Evolutionary conservation across 225 moss, liverwort and hornwort species (phyloP).

Genomic region (Pseudisothecium myosuroides): DNA sequence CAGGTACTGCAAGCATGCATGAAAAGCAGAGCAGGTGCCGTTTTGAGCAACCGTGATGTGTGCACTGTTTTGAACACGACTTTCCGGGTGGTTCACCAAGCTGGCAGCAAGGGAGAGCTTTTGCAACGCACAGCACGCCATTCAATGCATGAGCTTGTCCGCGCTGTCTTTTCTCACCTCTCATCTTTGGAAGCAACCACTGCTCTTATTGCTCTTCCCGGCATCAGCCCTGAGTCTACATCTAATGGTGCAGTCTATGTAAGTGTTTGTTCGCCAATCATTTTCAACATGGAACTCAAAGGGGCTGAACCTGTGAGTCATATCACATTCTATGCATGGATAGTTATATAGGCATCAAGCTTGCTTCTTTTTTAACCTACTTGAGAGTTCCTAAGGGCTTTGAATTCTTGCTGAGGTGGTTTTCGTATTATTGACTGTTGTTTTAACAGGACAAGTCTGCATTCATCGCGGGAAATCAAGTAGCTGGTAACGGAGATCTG

Average conservation of each 20-base stretch:
- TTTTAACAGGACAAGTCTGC: conserved; percentile 18
- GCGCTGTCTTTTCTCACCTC: conserved; percentile 90
- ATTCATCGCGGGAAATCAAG: neutral
- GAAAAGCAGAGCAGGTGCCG: conserved; percentile 83
- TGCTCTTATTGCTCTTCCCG: conserved; percentile 30
- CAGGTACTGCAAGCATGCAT: conserved; percentile 90
- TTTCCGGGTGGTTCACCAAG: conserved; percentile 97
- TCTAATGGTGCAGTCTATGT: conserved; percentile 45
- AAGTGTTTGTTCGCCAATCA: conserved; percentile 4
- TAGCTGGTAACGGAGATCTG: conserved; percentile 28
- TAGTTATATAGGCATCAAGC: neutral
- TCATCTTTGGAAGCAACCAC: conserved; percentile 59
- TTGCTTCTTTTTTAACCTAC: neutral
- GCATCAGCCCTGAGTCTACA: conserved; percentile 22
- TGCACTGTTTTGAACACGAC: conserved; percentile 93
- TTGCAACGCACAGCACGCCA: conserved; percentile 95
- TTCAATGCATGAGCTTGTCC: conserved; percentile 99
- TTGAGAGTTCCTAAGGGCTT: neutral
- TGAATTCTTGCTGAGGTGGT: neutral
- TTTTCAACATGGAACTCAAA: neutral
- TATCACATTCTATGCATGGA: neutral
- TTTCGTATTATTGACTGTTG: neutral
- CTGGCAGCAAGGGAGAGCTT: conserved; percentile 97
- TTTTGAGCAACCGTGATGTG: conserved; percentile 89
- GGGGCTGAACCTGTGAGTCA: neutral